Evolutionary conservation across 1,284 basidiomycete genomes (phyloP).

Genomic region (Trametes pubescens): DNA sequence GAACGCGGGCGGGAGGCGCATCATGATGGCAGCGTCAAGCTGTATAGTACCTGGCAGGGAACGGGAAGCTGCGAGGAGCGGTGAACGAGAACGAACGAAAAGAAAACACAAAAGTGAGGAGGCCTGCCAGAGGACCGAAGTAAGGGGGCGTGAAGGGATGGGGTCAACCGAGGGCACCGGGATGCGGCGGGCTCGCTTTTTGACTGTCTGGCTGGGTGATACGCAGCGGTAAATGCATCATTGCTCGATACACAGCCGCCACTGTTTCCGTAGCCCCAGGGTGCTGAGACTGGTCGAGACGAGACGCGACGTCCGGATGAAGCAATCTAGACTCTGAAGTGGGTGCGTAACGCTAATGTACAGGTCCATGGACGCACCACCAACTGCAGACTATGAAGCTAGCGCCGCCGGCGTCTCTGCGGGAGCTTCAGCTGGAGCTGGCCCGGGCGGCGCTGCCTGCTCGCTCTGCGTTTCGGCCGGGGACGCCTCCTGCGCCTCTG

Average conservation of each 20-base stretch:
- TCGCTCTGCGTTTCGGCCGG: neutral
- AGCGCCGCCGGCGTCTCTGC: neutral
- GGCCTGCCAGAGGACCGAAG: constrained; percentile 17
- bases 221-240: constrained; percentile 21
- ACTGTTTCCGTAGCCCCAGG: constrained; percentile 12
- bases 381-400: neutral
- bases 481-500: constrained; percentile 11
- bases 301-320: constrained; percentile 1
- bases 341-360: constrained; percentile 4
- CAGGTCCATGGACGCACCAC: constrained; percentile 25
- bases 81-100: neutral
- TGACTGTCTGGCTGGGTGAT: constrained; percentile 9
- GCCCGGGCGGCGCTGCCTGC: neutral
- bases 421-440: neutral
- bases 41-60: neutral
- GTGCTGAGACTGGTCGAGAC: constrained; percentile 8
- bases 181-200: constrained; percentile 9
- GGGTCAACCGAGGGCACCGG: constrained; percentile 6
- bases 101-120: neutral
- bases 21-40: constrained; percentile 1
- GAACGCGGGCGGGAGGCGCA: constrained; percentile 23
- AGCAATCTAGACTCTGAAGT: constrained; percentile 6
- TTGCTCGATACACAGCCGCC: constrained; percentile 17
- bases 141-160: constrained; percentile 2
- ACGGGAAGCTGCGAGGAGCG: neutral